Evolutionary conservation across 169 alveolate genomes (phyloP).

Genomic region (Theileria annulata): DNA sequence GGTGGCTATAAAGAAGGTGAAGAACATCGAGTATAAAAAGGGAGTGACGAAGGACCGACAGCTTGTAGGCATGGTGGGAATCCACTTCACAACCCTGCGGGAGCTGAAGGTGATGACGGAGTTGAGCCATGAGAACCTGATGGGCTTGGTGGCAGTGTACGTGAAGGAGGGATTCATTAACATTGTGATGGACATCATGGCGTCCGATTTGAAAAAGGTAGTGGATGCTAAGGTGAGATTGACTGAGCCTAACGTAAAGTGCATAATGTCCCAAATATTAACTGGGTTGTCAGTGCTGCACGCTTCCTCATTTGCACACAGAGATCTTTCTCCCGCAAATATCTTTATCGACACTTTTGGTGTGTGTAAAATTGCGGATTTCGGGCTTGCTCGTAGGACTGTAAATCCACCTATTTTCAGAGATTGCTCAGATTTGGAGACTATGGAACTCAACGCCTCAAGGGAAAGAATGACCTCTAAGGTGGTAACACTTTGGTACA

Average conservation of each 20-base stretch:
- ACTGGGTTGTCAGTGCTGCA: slow-evolving; percentile 77
- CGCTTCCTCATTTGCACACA: slow-evolving; percentile 75
- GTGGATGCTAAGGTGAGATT: slow-evolving; percentile 84
- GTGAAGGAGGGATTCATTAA: slow-evolving; percentile 81
- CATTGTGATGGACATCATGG: slow-evolving; percentile 91
- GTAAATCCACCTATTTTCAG: slow-evolving; percentile 59
- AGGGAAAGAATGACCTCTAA: slow-evolving; percentile 80
- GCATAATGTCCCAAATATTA: slow-evolving; percentile 80
- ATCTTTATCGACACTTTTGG: slow-evolving; percentile 79
- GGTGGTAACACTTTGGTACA: slow-evolving; percentile 92
- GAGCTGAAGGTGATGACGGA: slow-evolving; percentile 90
- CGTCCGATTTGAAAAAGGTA: slow-evolving; percentile 88
- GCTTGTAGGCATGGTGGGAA: slow-evolving; percentile 83
- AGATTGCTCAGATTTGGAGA: slow-evolving; percentile 43
- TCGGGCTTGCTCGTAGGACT: slow-evolving; percentile 81
- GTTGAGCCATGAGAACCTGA: slow-evolving; percentile 85
- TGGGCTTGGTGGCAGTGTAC: slow-evolving; percentile 85
- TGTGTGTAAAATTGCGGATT: slow-evolving; percentile 85
- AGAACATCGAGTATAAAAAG: slow-evolving; percentile 71
- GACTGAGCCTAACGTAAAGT: slow-evolving; percentile 85
- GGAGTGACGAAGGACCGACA: slow-evolving; percentile 75
- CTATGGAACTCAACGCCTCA: slow-evolving; percentile 60
- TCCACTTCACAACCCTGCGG: slow-evolving; percentile 88
- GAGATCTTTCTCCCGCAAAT: slow-evolving; percentile 86
- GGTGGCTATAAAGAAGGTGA: slow-evolving; percentile 93